Conservation (phyloP, 805 yeast genomes). For the Hanseniaspora osmophila region DNA sequence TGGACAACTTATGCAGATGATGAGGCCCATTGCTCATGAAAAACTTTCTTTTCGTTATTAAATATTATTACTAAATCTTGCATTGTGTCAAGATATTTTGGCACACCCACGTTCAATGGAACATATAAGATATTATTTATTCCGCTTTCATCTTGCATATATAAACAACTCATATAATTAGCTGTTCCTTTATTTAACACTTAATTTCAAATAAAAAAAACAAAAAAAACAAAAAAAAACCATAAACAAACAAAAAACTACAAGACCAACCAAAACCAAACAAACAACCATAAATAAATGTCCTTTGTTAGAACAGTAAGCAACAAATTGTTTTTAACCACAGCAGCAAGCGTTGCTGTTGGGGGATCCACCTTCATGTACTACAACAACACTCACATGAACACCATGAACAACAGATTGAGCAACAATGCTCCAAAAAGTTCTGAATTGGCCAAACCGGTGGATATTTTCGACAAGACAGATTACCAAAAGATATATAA, state of each 20-base stretch:
- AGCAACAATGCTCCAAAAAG: conserved; percentile 16
- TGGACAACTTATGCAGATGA: no score
- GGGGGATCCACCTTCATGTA: conserved; percentile 11
- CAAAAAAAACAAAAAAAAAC: no score
- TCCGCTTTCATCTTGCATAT: no score
- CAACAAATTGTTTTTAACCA: conserved; percentile 13
- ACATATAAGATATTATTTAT: no score
- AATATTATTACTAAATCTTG: no score
- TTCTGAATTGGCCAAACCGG: conserved; percentile 13
- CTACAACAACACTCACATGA: conserved; percentile 6
- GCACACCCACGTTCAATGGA: no score
- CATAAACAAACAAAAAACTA: background rate
- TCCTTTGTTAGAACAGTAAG: conserved; percentile 11
- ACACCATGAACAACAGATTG: conserved; percentile 7
- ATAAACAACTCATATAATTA: no score
- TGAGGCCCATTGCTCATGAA: no score
- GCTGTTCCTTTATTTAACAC: no score
- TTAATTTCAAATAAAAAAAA: no score
- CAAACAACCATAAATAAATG: background rate
- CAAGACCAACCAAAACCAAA: background rate
- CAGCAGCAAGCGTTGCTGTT: conserved; percentile 16
- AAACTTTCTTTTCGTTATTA: no score
- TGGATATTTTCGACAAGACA: conserved; percentile 20
- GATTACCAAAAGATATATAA: conserved; percentile 58
- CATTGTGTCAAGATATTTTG: no score